A percentile compares a stretch with the other conserved stretches of the same genome.
These are phyloP conservation scores for Fraxinus dipetala DNA, from an alignment of 305 asterid genomes.

Conservation along the genomic window DNA sequence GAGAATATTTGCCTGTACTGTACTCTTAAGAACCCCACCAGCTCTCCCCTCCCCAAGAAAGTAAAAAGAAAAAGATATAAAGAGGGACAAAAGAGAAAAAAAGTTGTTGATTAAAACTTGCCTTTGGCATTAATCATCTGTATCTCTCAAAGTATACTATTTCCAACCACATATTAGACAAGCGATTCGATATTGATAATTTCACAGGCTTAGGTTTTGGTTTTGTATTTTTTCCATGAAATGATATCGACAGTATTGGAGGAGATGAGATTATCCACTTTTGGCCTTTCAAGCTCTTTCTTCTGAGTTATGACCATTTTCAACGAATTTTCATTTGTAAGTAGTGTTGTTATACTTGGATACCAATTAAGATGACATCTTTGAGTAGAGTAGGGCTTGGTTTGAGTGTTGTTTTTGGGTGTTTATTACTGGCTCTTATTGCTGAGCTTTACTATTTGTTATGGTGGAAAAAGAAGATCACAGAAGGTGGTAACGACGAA, in stretches of 20 bases:
- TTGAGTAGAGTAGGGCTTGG: conserved; percentile 57
- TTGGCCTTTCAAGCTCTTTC: not conserved
- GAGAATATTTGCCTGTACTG: not conserved
- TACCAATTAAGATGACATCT: conserved; percentile 48
- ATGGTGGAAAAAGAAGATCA: conserved; percentile 52
- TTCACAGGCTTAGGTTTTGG: not conserved
- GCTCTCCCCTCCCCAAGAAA: not conserved
- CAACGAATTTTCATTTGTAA: not conserved
- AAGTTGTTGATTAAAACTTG: not conserved
- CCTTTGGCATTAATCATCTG: not conserved
- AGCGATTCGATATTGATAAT: not conserved
- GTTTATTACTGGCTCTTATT: conserved; percentile 54
- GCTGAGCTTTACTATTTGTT: conserved; percentile 59
- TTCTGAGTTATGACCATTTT: not conserved
- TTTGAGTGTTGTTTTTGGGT: conserved; percentile 62
- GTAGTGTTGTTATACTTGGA: not conserved
- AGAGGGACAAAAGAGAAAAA: not conserved
- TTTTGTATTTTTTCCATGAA: not conserved
- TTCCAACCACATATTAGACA: not conserved
- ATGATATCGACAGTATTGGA: not conserved
- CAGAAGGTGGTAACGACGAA: conserved; percentile 22
- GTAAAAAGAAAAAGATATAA: not conserved
- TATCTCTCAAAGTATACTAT: not conserved
- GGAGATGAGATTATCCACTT: not conserved
- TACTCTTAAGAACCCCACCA: not conserved